Evolutionary conservation across 78 protist species (phyloP).

Genomic region (Salpingoeca rosetta): DNA sequence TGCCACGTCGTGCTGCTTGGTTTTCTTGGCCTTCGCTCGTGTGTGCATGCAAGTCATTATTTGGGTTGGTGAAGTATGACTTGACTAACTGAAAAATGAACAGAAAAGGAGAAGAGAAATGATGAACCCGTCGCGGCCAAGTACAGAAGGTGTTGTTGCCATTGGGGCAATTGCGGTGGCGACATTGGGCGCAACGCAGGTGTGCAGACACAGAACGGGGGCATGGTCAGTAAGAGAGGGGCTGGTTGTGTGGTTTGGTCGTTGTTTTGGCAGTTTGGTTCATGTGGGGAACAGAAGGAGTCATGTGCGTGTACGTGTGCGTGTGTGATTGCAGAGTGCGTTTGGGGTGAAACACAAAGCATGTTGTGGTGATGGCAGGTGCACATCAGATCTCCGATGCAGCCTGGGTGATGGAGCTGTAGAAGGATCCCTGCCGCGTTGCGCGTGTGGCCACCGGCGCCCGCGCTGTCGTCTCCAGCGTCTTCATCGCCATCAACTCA

Average conservation of each 20-base stretch:
- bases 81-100: background rate
- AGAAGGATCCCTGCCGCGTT: background rate
- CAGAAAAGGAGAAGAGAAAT: background rate
- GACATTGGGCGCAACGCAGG: no score
- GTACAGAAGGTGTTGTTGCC: background rate
- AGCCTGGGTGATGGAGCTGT: background rate
- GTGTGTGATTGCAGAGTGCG: background rate
- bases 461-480: background rate
- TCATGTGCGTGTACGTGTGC: background rate
- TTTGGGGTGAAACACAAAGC: background rate
- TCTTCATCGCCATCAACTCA: background rate
- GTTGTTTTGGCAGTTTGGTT: background rate
- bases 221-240: background rate
- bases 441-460: background rate
- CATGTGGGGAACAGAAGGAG: no score
- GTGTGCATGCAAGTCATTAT: background rate
- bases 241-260: background rate
- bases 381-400: background rate
- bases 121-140: background rate
- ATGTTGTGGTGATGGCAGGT: background rate
- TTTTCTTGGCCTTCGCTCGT: background rate
- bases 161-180: no score
- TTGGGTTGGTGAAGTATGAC: background rate
- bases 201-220: no score
- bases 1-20: background rate